Base-by-base conservation (phyloP, 1,139 yeast species). In the Torulaspora pretoriensis region DNA sequence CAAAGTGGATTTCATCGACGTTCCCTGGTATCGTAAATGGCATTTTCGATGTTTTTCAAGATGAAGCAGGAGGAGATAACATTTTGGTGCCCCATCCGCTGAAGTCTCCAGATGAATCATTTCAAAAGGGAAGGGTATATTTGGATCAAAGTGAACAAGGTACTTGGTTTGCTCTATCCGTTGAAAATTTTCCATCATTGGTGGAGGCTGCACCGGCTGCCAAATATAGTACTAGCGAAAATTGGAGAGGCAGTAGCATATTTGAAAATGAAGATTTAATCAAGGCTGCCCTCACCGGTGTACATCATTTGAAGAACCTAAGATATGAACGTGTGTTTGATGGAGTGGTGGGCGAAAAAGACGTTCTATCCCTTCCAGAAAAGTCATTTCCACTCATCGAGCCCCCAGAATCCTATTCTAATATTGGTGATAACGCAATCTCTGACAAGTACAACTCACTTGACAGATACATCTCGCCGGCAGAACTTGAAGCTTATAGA, bases 111-210 rank as follows among this genome's bases (percentile, higher is more conserved):
- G 46, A 49, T 17, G 49, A 47, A 34, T 43, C 50, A 8, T 44
- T 47, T 19, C 48, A 45, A 12, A 47, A 59, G 4, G 58, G 61
- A 53, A 76, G 72, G 8, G 75, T 89, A 1, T 88, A 79, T 60
- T 70, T 89, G 17, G 87, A 83, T 51, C 72, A 74, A 50, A 83
- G 92, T 0, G 69, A 74, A 9, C 73, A 73, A 43, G 80, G 81
- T 3, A 83, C 86, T 40, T 89, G 96, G 96, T 87, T 77, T 68
- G 97, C 96, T 8, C 74, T 90, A 77, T 84, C 95, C 25, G 85
- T 81, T 52, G 63, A 66, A 23, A 75, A 81, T 55, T 90, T 82
- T 59, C 96, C 97, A 0, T 80, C 94, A 0, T 65, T 89, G 42
- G 89, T 90, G 16, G 80, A 80, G 49, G 78, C 87, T 22, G 94